Percentiles rank a stretch among this genome's conserved stretches.
These are phyloP conservation scores for Trypanosomatidae sp. DNA, from an alignment of 208 protist species.

Conservation along the genomic window DNA sequence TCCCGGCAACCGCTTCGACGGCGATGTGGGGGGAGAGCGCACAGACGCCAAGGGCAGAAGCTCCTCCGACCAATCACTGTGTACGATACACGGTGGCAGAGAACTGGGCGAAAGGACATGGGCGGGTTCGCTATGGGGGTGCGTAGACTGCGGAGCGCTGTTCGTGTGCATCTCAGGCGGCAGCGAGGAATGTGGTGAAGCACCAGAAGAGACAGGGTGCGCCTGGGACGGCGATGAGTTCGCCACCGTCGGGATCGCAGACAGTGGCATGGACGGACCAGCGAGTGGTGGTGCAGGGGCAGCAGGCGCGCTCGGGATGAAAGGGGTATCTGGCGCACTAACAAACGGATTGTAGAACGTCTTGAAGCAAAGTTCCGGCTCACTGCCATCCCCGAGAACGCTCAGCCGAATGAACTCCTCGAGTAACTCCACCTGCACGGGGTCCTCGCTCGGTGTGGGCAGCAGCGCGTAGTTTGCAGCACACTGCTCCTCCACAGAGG, in stretches of 20 bases:
- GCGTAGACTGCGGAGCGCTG: not conserved
- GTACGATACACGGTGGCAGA: not conserved
- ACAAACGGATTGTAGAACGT: conserved; percentile 59
- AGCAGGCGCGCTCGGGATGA: not conserved
- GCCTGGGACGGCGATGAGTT: conserved; percentile 10
- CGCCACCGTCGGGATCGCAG: not conserved
- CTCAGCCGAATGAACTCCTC: conserved; percentile 58
- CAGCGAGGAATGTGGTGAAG: not conserved
- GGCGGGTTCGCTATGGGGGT: not conserved
- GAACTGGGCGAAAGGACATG: not conserved
- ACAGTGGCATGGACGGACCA: not conserved
- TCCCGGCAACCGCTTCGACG: not conserved
- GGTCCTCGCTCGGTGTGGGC: conserved; percentile 30
- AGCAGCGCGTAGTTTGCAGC: conserved; percentile 1
- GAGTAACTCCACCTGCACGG: conserved; percentile 55
- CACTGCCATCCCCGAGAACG: conserved; percentile 11
- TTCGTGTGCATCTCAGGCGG: not conserved
- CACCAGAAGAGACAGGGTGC: not conserved
- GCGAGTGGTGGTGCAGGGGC: conserved; percentile 3
- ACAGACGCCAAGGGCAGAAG: conserved; percentile 7
- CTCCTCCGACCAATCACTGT: not conserved
- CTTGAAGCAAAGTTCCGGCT: conserved; percentile 61
- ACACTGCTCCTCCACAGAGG: conserved; percentile 48
- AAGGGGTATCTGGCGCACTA: conserved; percentile 1
- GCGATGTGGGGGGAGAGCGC: not conserved